Base-by-base conservation (phyloP, 176 grass and related monocot genomes). In the Rhynchospora breviuscula region DNA sequence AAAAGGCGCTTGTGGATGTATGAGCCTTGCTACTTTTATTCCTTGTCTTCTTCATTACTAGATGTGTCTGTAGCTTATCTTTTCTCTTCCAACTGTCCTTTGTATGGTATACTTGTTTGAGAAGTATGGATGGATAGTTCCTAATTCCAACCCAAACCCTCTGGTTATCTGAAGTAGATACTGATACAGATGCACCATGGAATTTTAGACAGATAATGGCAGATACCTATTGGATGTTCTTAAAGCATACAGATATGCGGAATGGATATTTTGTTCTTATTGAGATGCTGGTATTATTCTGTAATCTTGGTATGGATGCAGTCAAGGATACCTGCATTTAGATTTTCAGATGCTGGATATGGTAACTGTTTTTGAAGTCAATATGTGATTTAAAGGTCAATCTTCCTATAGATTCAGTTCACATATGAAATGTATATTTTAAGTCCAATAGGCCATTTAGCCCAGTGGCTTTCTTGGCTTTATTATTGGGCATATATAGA, bases 1-100 rank as follows among this genome's bases (percentile, higher is more conserved):
- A 29, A 95, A 99, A 88, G 92, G 92, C 47, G 91, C 96, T 59
- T 99, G 96, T 13, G 96, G 96, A 79, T 99, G 96, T 99, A 99
- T 91, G 92, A 88, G 77, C 14, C 74, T 29, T n/a, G 33, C 49
- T 45, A 83, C 62, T 43, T 73, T 72, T 2, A 67, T 45, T 81
- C 19, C 15, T 68, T 86, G 2, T 74, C 49, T 17, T 29, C 8
- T 35, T 23, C 3, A 47, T 63, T 3, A 13, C 14, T 64, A 8
- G 7, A 8, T 64, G 11, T 64, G 10, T 4, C 13, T 46, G 15
- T 45, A 63, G 44, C 3, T 63, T 40, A 58, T 62, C 35, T 23
- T 60, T 19, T 81, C 21, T 31, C 35, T 40, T 40, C 35, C 35
- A 40, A 40, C 35, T 57, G 73, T 57, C 14, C 6, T 25, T 23